Evolutionary conservation across 2,329 filamentous ascomycete genomes (phyloP), one percentile per base, ranked within the genome.

Genomic region (Fusarium azukiicola): DNA sequence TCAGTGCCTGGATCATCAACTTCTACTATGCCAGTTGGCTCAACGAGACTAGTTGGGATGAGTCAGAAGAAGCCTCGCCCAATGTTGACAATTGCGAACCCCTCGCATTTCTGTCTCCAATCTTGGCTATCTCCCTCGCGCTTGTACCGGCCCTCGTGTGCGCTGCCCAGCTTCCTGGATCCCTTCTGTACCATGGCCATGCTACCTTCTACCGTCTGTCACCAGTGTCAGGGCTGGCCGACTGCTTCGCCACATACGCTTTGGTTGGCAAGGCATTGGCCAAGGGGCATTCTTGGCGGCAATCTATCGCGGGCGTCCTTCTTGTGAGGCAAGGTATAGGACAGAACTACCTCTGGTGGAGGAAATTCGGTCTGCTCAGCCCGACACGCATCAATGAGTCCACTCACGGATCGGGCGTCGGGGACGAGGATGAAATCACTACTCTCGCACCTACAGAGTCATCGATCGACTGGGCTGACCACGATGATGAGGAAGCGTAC

Each of bases 41-140:
- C 23, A 69, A 69, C 19, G 23, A 46, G 40, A 69, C 67, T 23
- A 58, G 67, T 36, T 69, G 67, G 67, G 38, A 46, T 44, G 49
- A 44, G 17, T 40, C 67, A 17, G 40, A 69, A 17, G 32, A 23
- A 6, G 11, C 14, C 11, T 27, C 16, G 8, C 19, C 27, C 5
- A 21, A 58, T 13, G 23, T 58, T 19, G 67, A 58, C 23, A 23
- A 44, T n/a, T 69, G 67, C 40, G 40, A 27, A n/a, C 16, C 38
- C 40, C 49, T 16, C 9, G 8, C 32, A 6, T 42, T 56, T 21
- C 38, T n/a, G n/a, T 42, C n/a, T 7, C 6, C 67, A 44, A 36
- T 32, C n/a, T 69, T 69, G 16, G 38, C 44, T 49, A 23, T 56
- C 10, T 69, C 49, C 49, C n/a, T 69, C 13, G 38, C 21, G 10